Base-by-base conservation (phyloP, 345 rosid species). In the Citropsis articulata region DNA sequence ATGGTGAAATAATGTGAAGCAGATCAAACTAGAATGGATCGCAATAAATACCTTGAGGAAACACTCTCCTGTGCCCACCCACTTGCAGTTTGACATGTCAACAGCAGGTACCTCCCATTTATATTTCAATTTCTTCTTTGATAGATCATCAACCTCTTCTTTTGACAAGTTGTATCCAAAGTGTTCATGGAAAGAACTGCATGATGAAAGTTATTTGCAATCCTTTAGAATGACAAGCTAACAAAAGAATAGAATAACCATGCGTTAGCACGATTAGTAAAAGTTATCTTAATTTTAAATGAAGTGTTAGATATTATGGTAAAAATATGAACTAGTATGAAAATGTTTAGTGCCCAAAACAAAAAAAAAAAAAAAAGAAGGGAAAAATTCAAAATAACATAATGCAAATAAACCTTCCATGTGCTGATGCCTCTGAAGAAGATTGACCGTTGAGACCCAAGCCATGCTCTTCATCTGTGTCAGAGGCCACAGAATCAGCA, bases 141-240 rank as follows among this genome's bases (percentile, higher is more conserved):
- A 80, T 77, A 93, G 79, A 73, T 71, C 76, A 50, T 89, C 87
- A 78, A 83, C 79, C 80, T 93, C 95, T 75, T 48, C 88, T 79
- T 91, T 84, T 48, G 98, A 82, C 83, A 93, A 78, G 28, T 76
- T 86, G 80, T 85, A 84, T 36, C 77, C 89, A 81, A 91, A 86
- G 85, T 91, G 98, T 73, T 80, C 78, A 69, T 82, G 81, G 55
- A 90, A 93, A 61, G 95, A 87, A 80, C 98, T 95, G 92, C 84
- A 84, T 40, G 62, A 61, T 77, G 40, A 76, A 71, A 80, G 72
- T 45, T 62, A 69, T 25, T 22, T 7, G 33, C 28, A 27, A 74
- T 27, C 31, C 33, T n/a, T 69, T 70, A 66, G 59, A 66, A 36
- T 24, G 27, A 75, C 45, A 69, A 38, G 16, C 36, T 40, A 7